Conservation (phyloP, 106 monocot species). For the Platanthera zijinensis region DNA sequence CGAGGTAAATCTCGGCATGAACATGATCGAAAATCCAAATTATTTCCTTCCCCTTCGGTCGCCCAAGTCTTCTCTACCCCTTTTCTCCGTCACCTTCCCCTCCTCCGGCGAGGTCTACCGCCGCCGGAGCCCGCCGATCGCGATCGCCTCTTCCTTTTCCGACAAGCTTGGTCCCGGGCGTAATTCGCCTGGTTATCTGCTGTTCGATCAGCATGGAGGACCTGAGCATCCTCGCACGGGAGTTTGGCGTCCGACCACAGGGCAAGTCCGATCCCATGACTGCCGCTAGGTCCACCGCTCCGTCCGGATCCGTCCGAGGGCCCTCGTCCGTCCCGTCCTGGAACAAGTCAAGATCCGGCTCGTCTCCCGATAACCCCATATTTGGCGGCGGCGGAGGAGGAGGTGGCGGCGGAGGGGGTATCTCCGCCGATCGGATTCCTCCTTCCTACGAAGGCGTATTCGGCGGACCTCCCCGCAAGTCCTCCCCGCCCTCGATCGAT, state of each 20-base stretch:
- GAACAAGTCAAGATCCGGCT: slow-evolving; percentile 11
- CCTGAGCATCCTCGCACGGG: slow-evolving; percentile 40
- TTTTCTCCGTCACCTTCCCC: neutral
- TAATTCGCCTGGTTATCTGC: neutral
- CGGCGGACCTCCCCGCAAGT: slow-evolving; percentile 1
- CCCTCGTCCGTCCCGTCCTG: neutral
- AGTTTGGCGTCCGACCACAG: slow-evolving; percentile 47
- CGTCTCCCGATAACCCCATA: neutral
- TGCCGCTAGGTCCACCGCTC: slow-evolving; percentile 9
- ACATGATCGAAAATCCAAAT: neutral
- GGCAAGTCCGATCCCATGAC: slow-evolving; percentile 57
- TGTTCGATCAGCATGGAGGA: slow-evolving; percentile 39
- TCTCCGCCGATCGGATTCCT: neutral
- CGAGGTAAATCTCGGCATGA: neutral
- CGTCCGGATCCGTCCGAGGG: slow-evolving; percentile 13
- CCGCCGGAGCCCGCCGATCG: slow-evolving; percentile 3
- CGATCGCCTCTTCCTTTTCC: neutral
- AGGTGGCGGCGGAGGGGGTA: slow-evolving; percentile 9
- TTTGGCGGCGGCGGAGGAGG: slow-evolving; percentile 4
- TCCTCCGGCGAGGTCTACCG: neutral
- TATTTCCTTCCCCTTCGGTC: neutral
- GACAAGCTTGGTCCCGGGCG: neutral
- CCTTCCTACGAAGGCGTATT: slow-evolving; percentile 27
- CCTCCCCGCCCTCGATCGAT: slow-evolving; percentile 19
- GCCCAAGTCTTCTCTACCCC: neutral